Percentiles rank a stretch among this genome's conserved stretches.
These are phyloP conservation scores for Aschersonia sp. DNA, from an alignment of 2,329 filamentous ascomycete genomes.

Conservation along the genomic window DNA sequence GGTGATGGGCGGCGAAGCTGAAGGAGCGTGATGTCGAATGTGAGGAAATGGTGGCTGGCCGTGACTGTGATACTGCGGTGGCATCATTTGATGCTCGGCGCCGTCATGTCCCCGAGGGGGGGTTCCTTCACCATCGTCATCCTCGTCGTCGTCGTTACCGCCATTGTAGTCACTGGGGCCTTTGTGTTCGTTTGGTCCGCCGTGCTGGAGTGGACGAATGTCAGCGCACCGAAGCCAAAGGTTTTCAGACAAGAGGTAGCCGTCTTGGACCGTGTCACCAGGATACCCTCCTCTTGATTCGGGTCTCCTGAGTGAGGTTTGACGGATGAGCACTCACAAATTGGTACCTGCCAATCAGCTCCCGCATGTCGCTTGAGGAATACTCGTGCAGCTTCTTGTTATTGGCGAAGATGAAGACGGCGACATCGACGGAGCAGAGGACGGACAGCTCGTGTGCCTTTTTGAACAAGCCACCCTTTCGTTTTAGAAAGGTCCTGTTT, in stretches of 20 bases:
- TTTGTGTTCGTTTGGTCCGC: slow-evolving; percentile 89
- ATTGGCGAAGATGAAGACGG: slow-evolving; percentile 95
- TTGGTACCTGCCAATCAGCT: slow-evolving; percentile 77
- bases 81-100: slow-evolving; percentile 46
- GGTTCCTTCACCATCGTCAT: slow-evolving; percentile 56
- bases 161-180: slow-evolving; percentile 85
- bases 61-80: slow-evolving; percentile 55
- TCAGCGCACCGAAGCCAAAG: slow-evolving; percentile 4
- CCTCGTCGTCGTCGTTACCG: slow-evolving; percentile 73
- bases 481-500: slow-evolving; percentile 84
- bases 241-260: no score
- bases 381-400: slow-evolving; percentile 99
- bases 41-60: slow-evolving; percentile 52
- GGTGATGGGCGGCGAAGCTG: slow-evolving; percentile 74
- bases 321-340: slow-evolving; percentile 49
- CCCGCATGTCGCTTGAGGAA: slow-evolving; percentile 84
- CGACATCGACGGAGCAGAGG: slow-evolving; percentile 94
- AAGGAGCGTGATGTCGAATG: slow-evolving; percentile 69
- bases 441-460: slow-evolving; percentile 98
- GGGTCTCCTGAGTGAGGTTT: neutral
- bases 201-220: slow-evolving; percentile 47
- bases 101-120: slow-evolving; percentile 51
- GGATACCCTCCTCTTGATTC: no score
- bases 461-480: slow-evolving; percentile 97
- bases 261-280: neutral